Evolutionary conservation across 805 yeast species (phyloP).

Genomic region (Priceomyces medius): DNA sequence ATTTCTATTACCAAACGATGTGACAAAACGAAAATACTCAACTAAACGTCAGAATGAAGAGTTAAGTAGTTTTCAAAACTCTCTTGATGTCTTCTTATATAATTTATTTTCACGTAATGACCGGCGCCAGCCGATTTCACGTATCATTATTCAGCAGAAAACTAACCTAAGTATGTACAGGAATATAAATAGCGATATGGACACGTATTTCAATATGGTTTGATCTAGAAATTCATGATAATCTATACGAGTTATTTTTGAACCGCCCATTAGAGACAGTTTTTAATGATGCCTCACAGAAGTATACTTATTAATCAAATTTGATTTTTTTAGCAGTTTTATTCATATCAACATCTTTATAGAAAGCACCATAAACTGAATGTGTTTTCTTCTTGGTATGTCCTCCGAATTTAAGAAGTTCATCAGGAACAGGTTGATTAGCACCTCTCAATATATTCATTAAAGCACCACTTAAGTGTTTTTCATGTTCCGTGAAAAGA

Average conservation of each 20-base stretch:
- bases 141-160: too few species aligned
- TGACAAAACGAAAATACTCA: too few species aligned
- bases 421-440: slow-evolving; percentile 93
- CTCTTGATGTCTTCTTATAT: too few species aligned
- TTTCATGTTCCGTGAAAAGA: slow-evolving; percentile 93
- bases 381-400: slow-evolving; percentile 98
- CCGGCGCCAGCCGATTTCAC: too few species aligned
- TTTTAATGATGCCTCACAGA: neutral
- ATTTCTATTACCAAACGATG: too few species aligned
- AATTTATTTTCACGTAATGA: too few species aligned
- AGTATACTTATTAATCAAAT: slow-evolving; percentile 57
- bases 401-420: slow-evolving; percentile 89
- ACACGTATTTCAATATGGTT: slow-evolving; percentile 5
- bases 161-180: neutral
- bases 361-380: slow-evolving; percentile 97
- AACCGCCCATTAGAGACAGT: neutral
- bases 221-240: too few species aligned
- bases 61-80: too few species aligned
- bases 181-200: slow-evolving; percentile 2
- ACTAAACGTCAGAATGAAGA: too few species aligned
- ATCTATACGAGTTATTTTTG: slow-evolving; percentile 4
- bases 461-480: slow-evolving; percentile 91
- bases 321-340: slow-evolving; percentile 88
- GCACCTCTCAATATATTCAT: slow-evolving; percentile 93
- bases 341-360: slow-evolving; percentile 83